Evolutionary conservation across 352 stramenopile genomes (phyloP).

Genomic region (Globisporangium spinosum): DNA sequence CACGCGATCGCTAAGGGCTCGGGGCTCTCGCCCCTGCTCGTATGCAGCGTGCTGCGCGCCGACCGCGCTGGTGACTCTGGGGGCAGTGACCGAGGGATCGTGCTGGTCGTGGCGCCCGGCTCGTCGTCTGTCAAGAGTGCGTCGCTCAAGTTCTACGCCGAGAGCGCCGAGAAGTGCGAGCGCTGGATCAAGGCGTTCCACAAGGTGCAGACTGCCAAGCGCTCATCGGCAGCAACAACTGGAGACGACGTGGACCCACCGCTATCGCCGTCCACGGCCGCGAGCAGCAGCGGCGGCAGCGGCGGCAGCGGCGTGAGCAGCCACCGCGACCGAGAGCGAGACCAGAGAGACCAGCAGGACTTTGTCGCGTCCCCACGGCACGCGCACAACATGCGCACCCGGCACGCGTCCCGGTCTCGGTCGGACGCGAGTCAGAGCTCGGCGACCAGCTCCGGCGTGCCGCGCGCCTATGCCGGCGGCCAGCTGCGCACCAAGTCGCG

Average conservation of each 20-base stretch:
- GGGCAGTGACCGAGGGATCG: constrained; percentile 38
- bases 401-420: constrained; percentile 16
- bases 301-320: neutral
- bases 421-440: constrained; percentile 26
- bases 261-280: constrained; percentile 4
- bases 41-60: constrained; percentile 54
- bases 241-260: constrained; percentile 5
- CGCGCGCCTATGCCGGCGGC: constrained; percentile 26
- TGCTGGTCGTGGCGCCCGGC: constrained; percentile 27
- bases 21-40: constrained; percentile 31
- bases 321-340: neutral
- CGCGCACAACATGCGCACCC: constrained; percentile 27
- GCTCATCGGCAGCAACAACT: constrained; percentile 21
- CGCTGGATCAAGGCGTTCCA: constrained; percentile 56
- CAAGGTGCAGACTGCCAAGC: constrained; percentile 49
- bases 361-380: constrained; percentile 19
- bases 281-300: constrained; percentile 9
- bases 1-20: constrained; percentile 24
- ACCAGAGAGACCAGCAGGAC: neutral
- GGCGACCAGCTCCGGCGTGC: constrained; percentile 18
- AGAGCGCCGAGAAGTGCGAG: constrained; percentile 36
- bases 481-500: constrained; percentile 18
- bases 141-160: constrained; percentile 39
- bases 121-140: constrained; percentile 41
- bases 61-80: constrained; percentile 25